Base-by-base conservation (phyloP, 768 basidiomycete species). In the Agrocybe praecox region DNA sequence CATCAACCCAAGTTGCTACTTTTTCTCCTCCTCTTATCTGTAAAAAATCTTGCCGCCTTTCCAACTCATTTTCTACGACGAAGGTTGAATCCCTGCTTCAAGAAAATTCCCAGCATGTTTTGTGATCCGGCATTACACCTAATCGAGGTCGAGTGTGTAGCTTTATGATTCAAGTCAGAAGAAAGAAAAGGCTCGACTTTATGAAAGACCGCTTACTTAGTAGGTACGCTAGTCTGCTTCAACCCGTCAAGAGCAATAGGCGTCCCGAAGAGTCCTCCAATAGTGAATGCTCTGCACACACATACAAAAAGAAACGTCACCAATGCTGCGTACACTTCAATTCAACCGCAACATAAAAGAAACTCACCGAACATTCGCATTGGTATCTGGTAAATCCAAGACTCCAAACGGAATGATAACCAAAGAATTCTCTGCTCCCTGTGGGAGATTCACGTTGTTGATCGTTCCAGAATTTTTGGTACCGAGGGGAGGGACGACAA, bases 391-490 rank as follows among this genome's bases (percentile, higher is more conserved):
- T 23, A 88, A 72, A 59, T 89, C 85, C 54, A 88, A 70, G 34
- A 76, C 70, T 7, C 79, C 81, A 45, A 80, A 65, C 0, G 85
- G 80, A 48, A 87, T 80, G 46, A 88, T 86, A 7, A 53, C 72
- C 8, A 89, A 73, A 1, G 85, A 80, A 5, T 65, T 74, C 1
- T 68, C 18, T 1, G 76, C 78, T 22, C 87, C 87, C 60, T 84
- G 69, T 0, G 79, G 75, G 17, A 89, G 75, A 24, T 79, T 48
- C 10, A 89, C 87, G 49, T 87, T 77, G 17, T 72, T 66, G 57
- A 89, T 80, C 15, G 64, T 73, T 2, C 87, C 87, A 22, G 83
- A 85, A 66, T 87, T 87, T 47, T 79, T 80, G 1, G 78, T 80
- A 43, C 78, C 73, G 26, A 76, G 67, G 46, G 79, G 74, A 6